Evolutionary conservation across 2,329 filamentous ascomycete species (phyloP).

Genomic region (Parastagonospora nodorum): DNA sequence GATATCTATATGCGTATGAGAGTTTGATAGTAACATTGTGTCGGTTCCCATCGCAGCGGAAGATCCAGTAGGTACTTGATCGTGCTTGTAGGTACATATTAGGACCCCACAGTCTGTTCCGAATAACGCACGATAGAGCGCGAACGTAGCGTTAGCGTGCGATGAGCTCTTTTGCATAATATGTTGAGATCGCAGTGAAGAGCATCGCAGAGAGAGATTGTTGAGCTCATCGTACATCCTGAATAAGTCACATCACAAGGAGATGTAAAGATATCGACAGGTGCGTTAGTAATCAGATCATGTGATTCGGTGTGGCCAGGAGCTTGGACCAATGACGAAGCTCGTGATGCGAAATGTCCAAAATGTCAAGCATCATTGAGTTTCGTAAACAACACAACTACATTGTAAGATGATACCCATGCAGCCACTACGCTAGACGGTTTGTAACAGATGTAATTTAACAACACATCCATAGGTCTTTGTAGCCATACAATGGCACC

Average conservation of each 20-base stretch:
- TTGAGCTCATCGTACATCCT: too few relatives aligned
- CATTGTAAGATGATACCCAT: conserved; percentile 1
- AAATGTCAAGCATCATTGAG: conserved; percentile 17
- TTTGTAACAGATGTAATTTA: too few relatives aligned
- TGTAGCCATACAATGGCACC: conserved; percentile 33
- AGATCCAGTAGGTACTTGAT: background rate
- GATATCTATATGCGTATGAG: conserved; percentile 3
- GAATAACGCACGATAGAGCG: too few relatives aligned
- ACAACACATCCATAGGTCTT: too few relatives aligned
- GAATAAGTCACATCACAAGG: too few relatives aligned
- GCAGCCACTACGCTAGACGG: too few relatives aligned
- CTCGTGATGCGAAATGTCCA: conserved; percentile 14
- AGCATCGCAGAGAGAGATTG: too few relatives aligned
- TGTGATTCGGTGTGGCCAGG: conserved; percentile 32
- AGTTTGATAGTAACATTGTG: background rate
- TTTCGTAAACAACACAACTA: conserved; percentile 9
- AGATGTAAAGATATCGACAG: too few relatives aligned
- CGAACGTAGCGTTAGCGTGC: too few relatives aligned
- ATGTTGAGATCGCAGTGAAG: too few relatives aligned
- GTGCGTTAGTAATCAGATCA: conserved; percentile 11
- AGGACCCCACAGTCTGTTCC: too few relatives aligned
- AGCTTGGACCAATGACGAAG: conserved; percentile 40
- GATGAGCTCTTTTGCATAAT: too few relatives aligned
- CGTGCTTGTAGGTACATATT: background rate
- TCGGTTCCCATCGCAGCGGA: background rate